phyloP scores from a whole-genome alignment of 2,329 filamentous ascomycete genomes.

The Thelonectria discophora region DNA sequence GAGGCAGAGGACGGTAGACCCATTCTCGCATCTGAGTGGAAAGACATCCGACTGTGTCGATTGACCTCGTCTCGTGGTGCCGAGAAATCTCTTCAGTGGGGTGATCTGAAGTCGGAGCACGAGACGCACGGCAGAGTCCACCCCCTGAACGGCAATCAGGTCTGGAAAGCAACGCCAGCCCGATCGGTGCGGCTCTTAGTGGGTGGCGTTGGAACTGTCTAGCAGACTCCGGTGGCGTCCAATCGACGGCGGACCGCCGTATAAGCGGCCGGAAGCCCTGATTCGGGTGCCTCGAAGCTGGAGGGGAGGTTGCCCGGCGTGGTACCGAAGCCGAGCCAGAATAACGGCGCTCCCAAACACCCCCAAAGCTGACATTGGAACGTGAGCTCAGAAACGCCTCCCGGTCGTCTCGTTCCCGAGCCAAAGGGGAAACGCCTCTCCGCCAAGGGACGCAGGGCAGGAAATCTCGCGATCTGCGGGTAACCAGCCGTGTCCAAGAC shows the following conservation, averaged over 20 bases:
- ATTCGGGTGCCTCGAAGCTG: slow-evolving; percentile 29
- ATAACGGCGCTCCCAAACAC: slow-evolving; percentile 20
- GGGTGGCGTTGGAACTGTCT: slow-evolving; percentile 38
- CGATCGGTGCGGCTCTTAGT: slow-evolving; percentile 35
- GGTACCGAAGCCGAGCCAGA: slow-evolving; percentile 31
- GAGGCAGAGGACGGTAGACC: slow-evolving; percentile 12
- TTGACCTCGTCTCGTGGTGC: slow-evolving; percentile 43
- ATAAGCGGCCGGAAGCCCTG: slow-evolving; percentile 38
- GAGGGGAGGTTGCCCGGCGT: slow-evolving; percentile 34
- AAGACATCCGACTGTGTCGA: slow-evolving; percentile 40
- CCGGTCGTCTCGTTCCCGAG: neutral
- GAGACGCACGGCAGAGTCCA: slow-evolving; percentile 39
- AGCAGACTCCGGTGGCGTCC: slow-evolving; percentile 40
- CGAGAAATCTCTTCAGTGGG: slow-evolving; percentile 44
- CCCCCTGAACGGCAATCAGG: slow-evolving; percentile 29
- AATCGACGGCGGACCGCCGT: slow-evolving; percentile 34
- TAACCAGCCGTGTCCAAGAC: slow-evolving; percentile 9
- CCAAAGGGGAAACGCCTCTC: slow-evolving; percentile 1
- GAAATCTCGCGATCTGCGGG: slow-evolving; percentile 12
- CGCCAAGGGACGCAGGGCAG: slow-evolving; percentile 7
- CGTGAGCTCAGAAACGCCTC: slow-evolving; percentile 13
- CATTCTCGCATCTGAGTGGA: slow-evolving; percentile 33
- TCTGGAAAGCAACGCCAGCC: slow-evolving; percentile 25
- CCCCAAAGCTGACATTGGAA: neutral
- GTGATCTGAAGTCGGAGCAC: slow-evolving; percentile 41